Base-by-base conservation (phyloP, 805 yeast genomes). In the Candida tibetensis region DNA sequence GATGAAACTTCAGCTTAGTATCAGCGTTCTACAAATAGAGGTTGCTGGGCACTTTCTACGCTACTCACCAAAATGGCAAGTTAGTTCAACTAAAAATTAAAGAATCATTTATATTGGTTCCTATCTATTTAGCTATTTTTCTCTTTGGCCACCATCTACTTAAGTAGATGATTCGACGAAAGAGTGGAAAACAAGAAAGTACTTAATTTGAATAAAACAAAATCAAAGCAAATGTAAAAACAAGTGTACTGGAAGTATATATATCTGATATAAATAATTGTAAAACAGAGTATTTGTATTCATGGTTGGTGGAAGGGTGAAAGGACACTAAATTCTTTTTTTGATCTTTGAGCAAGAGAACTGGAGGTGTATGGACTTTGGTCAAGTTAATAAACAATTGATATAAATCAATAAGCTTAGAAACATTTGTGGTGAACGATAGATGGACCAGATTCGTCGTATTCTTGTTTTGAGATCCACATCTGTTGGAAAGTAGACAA, bases 401-500 rank as follows among this genome's bases (percentile, higher is more conserved):
- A 21, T 21, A 21, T 21, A 21, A n/a, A 21, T 21, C 25, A 21
- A 38, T n/a, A 36, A 37, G 45, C 65, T 80, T 82, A 84, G 82
- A 85, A 85, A 79, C 95, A 85, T 77, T 86, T 86, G 77, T 85
- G 90, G 82, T 85, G 93, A 63, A 93, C 99, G 69, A 93, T 93
- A 51, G 97, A 89, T 64, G 99, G 99, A 68, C 99, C 99, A 77
- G 96, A 87, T 81, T 93, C 99, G 83, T 93, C 99, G 85, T 93
- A 93, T 81, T 93, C 99, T 80, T 93, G 98, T 83, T 93, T 93
- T 68, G 98, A 90, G 86, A 93, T 89, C 99, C 99, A 93, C 98
- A 93, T 91, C 78, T 93, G 98, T 82, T 93, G 98, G 97, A 93
- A 93, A 71, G 99, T 93, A 49, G 96, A 87, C 71, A 93, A 83